Base-by-base conservation (phyloP, 2,329 filamentous ascomycete genomes). In the Pseudogymnoascus sp. region DNA sequence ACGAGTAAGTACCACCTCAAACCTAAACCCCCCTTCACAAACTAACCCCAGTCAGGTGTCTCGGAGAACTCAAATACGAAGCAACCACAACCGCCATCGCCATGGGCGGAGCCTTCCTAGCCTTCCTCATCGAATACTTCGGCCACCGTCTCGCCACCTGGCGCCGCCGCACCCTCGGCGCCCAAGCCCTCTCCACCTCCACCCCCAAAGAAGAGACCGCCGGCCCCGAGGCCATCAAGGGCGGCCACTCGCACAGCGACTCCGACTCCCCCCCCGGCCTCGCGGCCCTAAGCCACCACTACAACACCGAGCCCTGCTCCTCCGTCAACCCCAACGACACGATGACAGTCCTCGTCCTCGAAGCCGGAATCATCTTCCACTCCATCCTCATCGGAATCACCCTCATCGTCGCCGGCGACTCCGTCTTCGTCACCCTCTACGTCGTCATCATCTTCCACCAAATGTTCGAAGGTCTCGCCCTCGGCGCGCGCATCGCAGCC, bases 391-490 rank as follows among this genome's bases (percentile, higher is more conserved):
- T 89, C 38, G 84, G 85, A 21, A 73, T 88, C 37, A 87, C 85
- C 0, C 78, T 88, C 1, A 83, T 85, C n/a, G 83, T 86, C 1
- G 78, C 83, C 0, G 82, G 79, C 2, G 83, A 86, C 67, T 77
- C 75, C 38, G 82, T 80, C 68, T 85, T 85, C 74, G 71, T 80
- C 62, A 83, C 81, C 1, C 77, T 86, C n/a, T 83, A 84, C 64
- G 73, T 83, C 46, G 88, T 91, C 62, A 89, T 92, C 64, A 76
- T 91, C 63, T 91, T 91, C 76, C 89, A 91, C 71, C 89, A 91
- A 70, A 85, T 89, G 77, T 90, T 93, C 69, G 88, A 91, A 71
- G 89, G 89, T 3, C 79, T 92, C 53, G 89, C 89, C 0, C 83
- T 92, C 0, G 88, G 89, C 17, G 84, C 85, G 7, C 83, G 87